Conservation (phyloP, 2,329 filamentous ascomycete genomes). For the Phialocephala sp. region DNA sequence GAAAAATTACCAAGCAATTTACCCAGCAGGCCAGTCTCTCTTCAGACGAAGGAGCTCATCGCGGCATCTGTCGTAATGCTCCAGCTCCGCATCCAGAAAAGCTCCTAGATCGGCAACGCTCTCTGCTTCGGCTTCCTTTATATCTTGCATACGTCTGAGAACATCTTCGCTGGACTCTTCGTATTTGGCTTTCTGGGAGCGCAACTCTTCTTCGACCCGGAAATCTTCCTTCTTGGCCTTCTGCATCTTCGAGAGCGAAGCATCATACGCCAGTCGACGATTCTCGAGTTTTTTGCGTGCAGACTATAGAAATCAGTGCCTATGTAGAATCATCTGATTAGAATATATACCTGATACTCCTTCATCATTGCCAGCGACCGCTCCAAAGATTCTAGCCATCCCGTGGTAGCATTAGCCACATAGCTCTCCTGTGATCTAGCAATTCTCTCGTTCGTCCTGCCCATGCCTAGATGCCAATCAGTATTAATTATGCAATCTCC, state of each 20-base stretch:
- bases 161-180: conserved; percentile 96
- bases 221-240: conserved; percentile 95
- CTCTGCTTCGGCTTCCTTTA: conserved; percentile 89
- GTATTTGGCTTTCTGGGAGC: conserved; percentile 91
- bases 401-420: conserved; percentile 75
- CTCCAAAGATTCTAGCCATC: conserved; percentile 92
- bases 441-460: conserved; percentile 86
- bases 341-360: conserved; percentile 80
- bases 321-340: conserved; percentile 22
- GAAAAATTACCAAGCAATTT: conserved; percentile 37
- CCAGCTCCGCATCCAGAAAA: conserved; percentile 87
- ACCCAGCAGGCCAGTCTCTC: conserved; percentile 71
- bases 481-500: conserved; percentile 11
- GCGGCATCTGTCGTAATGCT: conserved; percentile 88
- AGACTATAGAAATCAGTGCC: conserved; percentile 51
- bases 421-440: conserved; percentile 86
- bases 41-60: conserved; percentile 78
- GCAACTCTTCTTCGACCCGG: conserved; percentile 88
- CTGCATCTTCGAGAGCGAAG: conserved; percentile 86
- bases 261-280: conserved; percentile 87
- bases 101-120: conserved; percentile 78
- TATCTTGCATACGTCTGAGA: conserved; percentile 90
- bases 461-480: conserved; percentile 62
- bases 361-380: conserved; percentile 93
- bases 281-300: conserved; percentile 94